Evolutionary conservation across 2,329 filamentous ascomycete genomes (phyloP), one percentile per base, ranked within the genome.

Genomic region (Coccinonectria pachysandricola): DNA sequence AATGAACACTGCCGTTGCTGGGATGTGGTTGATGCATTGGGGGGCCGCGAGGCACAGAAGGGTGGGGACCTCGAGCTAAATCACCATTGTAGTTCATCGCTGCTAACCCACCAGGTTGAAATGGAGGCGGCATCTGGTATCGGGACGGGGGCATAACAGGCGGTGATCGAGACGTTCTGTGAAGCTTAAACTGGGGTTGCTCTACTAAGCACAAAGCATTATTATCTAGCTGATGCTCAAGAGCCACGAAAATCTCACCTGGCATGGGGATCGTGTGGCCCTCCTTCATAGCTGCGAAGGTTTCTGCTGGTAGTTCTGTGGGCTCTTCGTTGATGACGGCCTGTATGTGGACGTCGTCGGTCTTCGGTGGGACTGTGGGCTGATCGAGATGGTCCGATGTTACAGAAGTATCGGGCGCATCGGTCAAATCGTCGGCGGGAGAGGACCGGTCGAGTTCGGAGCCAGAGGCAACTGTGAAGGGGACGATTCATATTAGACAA

Each of bases 1-100:
- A 75, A 35, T 73, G 60, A 26, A 75, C 53, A 45, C 64, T 73
- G 19, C 66, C 60, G 32, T 64, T 64, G 45, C 66, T 75, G 9
- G 60, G 62, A 28, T 68, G 70, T 20, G 61, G 48, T 26, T 71
- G 65, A 37, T 73, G 67, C 39, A 65, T 47, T 16, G 44, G 46
- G 10, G 46, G 56, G 13, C 52, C 52, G 21, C 53, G 54, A 17
- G 52, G 46, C 14, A 48, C 32, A 28, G 42, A 49, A 10, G 45
- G 49, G n/a, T 50, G 50, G 30, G 49, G 44, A 12, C 48, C 47
- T 23, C 45, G 44, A 28, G 41, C 34, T 27, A 47, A 30, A 17
- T 59, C 54, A 13, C 53, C 52, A 21, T 57, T 59, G 16, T 35
- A 40, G 31, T 46, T 32, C 19, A 43, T 39, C 20, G 42, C 47